Evolutionary conservation across 345 rosid genomes (phyloP), one percentile per base, ranked within the genome.

Genomic region (Pelargonium nanum): DNA sequence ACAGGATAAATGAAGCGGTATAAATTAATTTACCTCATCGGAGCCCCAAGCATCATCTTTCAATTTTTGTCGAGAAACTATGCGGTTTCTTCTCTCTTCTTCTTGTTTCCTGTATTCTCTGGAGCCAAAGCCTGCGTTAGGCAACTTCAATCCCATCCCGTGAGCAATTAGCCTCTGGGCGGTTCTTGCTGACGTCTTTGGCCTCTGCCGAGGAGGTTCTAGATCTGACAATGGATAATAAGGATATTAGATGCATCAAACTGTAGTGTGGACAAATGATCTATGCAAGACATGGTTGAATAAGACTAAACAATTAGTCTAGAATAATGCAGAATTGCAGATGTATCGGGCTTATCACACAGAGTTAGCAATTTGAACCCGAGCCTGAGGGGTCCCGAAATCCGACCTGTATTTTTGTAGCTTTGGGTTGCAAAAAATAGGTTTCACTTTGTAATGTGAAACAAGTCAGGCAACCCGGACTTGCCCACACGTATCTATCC

Each of bases 161-260:
- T 89, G 94, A 54, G 99, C 94, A 60, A 93, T 93, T 64, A 93
- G 67, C 79, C 97, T 77, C 70, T 85, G 89, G n/a, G 96, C 97
- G 58, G 94, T 87, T 75, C 86, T 82, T 30, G 92, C 88, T 55
- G 99, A 93, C 58, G 97, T 93, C 60, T 81, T 80, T 17, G 91
- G 98, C 75, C 97, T 80, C 62, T 78, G 84, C 26, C 88, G 73
- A 20, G 99, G 97, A 21, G 97, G 97, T 66, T 93, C 97, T 70
- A 89, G 68, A 69, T 89, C 99, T 92, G 74, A 67, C 60, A 62
- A 50, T 24, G 5, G 61, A 70, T 0, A 48, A 48, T 26, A 25
- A 4, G 58, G 5, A 5, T 6, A 4, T 12, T 26, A 21, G 15
- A 13, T 1, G 13, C 1, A 26, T 12, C 26, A 17, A 26, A 0